Evolutionary conservation across 768 basidiomycete genomes (phyloP).

Genomic region (Rhodotorula kratochvilovae): DNA sequence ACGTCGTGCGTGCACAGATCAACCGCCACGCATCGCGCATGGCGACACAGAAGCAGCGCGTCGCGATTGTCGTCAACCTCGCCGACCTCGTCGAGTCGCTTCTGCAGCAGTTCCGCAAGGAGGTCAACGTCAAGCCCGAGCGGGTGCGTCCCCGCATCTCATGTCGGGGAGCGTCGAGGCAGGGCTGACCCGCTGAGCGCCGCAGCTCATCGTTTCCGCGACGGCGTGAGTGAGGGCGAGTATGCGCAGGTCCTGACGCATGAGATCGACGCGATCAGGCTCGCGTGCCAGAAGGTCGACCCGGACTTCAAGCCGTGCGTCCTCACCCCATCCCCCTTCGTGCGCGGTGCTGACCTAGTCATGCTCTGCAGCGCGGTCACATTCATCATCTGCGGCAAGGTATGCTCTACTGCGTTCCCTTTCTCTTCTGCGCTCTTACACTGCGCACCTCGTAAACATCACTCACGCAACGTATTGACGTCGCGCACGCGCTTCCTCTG

Average conservation of each 20-base stretch:
- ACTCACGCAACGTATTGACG: too few relatives aligned
- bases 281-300: constrained; percentile 9
- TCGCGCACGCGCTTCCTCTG: too few relatives aligned
- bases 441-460: too few relatives aligned
- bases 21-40: neutral
- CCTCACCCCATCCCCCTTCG: too few relatives aligned
- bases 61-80: constrained; percentile 1
- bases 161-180: too few relatives aligned
- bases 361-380: neutral
- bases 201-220: constrained; percentile 15
- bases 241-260: neutral
- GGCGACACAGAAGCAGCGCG: neutral
- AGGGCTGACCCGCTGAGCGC: too few relatives aligned
- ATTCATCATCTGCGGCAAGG: constrained; percentile 12
- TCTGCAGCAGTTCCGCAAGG: constrained; percentile 1
- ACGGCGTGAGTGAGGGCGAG: constrained; percentile 25
- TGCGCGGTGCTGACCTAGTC: too few relatives aligned
- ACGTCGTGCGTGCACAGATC: neutral
- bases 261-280: constrained; percentile 14
- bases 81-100: neutral
- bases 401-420: too few relatives aligned
- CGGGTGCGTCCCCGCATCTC: neutral
- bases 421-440: too few relatives aligned
- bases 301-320: constrained; percentile 5
- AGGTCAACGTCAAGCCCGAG: constrained; percentile 7